A percentile compares a stretch with the other conserved stretches of the same genome.
These are phyloP conservation scores for Pilaira anomala DNA, from an alignment of 192 early-diverging fungal genomes.

Conservation along the genomic window DNA sequence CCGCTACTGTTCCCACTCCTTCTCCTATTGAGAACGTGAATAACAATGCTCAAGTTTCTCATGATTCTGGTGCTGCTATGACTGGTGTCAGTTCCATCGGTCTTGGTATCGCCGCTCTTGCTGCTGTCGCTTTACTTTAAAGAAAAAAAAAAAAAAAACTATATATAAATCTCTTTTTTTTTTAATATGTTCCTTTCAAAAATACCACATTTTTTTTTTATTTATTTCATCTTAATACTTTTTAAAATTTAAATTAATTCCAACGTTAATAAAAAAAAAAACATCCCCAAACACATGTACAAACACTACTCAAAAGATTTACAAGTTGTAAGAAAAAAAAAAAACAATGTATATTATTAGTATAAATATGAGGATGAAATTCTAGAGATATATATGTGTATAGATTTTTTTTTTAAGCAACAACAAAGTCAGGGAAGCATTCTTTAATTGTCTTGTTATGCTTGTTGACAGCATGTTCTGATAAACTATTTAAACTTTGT, in stretches of 20 bases:
- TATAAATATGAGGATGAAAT: no score
- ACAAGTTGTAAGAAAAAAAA: no score
- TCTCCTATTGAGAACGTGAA: neutral
- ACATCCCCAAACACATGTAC: no score
- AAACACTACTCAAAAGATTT: no score
- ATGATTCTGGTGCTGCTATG: neutral
- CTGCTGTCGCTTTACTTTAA: conserved; percentile 12
- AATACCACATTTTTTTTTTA: no score
- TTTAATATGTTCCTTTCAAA: no score
- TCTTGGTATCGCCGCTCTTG: conserved; percentile 7
- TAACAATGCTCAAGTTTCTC: neutral
- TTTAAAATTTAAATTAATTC: no score
- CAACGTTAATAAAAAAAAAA: no score
- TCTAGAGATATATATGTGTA: no score
- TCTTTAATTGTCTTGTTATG: conserved; percentile 70
- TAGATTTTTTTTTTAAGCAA: neutral
- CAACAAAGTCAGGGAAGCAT: conserved; percentile 62
- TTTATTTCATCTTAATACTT: no score
- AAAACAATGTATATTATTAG: no score
- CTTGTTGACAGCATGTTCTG: conserved; percentile 74
- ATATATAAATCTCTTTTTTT: no score
- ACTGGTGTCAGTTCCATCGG: conserved; percentile 10
- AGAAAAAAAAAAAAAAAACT: neutral
- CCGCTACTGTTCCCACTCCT: neutral
- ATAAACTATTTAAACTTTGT: conserved; percentile 36